Conservation (phyloP, 2,329 filamentous ascomycete genomes). For the Xylariaceae sp. region DNA sequence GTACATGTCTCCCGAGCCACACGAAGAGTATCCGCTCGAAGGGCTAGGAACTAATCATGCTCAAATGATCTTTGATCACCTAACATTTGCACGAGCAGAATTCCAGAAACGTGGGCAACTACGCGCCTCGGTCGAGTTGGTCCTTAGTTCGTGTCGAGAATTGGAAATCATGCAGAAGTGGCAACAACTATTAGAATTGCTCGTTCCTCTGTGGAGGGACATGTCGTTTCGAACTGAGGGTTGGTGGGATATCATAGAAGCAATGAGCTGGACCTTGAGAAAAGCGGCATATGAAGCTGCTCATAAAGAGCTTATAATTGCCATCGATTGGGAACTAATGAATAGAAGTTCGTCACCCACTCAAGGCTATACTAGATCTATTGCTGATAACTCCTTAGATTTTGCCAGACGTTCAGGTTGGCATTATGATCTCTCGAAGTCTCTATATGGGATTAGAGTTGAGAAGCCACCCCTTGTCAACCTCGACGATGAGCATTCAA, state of each 20-base stretch:
- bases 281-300: slow-evolving; percentile 48
- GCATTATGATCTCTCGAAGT: slow-evolving; percentile 56
- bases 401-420: slow-evolving; percentile 51
- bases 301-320: slow-evolving; percentile 51
- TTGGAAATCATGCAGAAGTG: slow-evolving; percentile 46
- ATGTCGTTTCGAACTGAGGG: slow-evolving; percentile 52
- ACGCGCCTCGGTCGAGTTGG: slow-evolving; percentile 50
- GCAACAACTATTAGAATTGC: slow-evolving; percentile 47
- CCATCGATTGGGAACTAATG: slow-evolving; percentile 61
- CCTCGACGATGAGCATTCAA: slow-evolving; percentile 45
- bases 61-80: slow-evolving; percentile 47
- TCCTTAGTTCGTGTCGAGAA: slow-evolving; percentile 53
- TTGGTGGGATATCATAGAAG: slow-evolving; percentile 55
- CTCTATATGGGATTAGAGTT: slow-evolving; percentile 45
- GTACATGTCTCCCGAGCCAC: slow-evolving; percentile 60
- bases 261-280: slow-evolving; percentile 56
- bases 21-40: slow-evolving; percentile 52
- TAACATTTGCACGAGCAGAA: slow-evolving; percentile 47
- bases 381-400: slow-evolving; percentile 35
- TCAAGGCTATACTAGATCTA: background rate
- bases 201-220: slow-evolving; percentile 54
- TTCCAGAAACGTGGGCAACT: slow-evolving; percentile 50
- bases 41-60: slow-evolving; percentile 50
- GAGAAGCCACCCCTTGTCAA: slow-evolving; percentile 45
- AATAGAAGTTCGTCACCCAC: slow-evolving; percentile 44